A percentile compares a stretch with the other conserved stretches of the same genome.
Conservation (phyloP, 164 flowering plant genomes). For the Nymphaea thermarum region DNA sequence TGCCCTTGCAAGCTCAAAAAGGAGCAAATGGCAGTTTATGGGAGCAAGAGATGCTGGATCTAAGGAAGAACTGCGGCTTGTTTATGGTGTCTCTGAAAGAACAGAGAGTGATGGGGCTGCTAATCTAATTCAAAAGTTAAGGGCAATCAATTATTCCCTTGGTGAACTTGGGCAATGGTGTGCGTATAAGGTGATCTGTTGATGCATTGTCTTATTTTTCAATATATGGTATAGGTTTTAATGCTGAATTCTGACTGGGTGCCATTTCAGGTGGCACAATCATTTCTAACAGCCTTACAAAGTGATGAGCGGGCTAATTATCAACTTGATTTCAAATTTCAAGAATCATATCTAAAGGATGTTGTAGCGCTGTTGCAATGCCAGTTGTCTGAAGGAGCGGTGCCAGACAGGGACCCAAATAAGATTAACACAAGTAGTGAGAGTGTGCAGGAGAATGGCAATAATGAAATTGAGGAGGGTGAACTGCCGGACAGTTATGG, state of each 20-base stretch:
- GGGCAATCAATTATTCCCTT: slow-evolving; percentile 95
- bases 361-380: slow-evolving; percentile 83
- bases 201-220: not conserved
- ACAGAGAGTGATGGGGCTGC: slow-evolving; percentile 99
- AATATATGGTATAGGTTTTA: not conserved
- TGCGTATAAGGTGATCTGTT: slow-evolving; percentile 69
- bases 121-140: slow-evolving; percentile 81
- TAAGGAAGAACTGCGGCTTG: slow-evolving; percentile 91
- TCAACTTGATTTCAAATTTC: slow-evolving; percentile 96
- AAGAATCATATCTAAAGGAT: slow-evolving; percentile 71
- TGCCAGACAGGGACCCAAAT: slow-evolving; percentile 33
- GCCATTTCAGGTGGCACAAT: slow-evolving; percentile 67
- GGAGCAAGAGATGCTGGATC: slow-evolving; percentile 99
- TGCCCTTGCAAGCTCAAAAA: slow-evolving; percentile 72
- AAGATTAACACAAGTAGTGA: slow-evolving; percentile 9
- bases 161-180: slow-evolving; percentile 99
- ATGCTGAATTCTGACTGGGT: not conserved
- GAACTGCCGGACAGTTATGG: slow-evolving; percentile 88
- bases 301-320: slow-evolving; percentile 91
- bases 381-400: slow-evolving; percentile 92
- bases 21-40: slow-evolving; percentile 99
- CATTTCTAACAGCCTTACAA: slow-evolving; percentile 82
- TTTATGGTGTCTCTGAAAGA: slow-evolving; percentile 97
- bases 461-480: slow-evolving; percentile 91
- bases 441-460: slow-evolving; percentile 14